A percentile compares a stretch with the other conserved stretches of the same genome.
These are phyloP conservation scores for Coemansia sp. DNA, from an alignment of 192 early-diverging fungal species.

Conservation along the genomic window DNA sequence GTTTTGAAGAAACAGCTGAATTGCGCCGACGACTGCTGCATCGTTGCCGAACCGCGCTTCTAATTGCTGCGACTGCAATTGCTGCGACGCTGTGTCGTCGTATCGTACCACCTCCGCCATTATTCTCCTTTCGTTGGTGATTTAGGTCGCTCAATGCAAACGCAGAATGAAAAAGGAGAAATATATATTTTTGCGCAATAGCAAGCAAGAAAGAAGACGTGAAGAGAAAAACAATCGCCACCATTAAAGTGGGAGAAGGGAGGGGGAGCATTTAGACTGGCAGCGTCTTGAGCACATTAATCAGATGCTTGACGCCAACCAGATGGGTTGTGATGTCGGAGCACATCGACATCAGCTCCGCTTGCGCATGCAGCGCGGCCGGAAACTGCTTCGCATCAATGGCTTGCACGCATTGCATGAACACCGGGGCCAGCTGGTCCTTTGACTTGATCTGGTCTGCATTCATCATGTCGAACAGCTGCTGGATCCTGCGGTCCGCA, in stretches of 20 bases:
- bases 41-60: neutral
- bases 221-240: neutral
- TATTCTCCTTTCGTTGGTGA: too few relatives aligned
- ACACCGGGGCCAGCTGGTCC: slow-evolving; percentile 57
- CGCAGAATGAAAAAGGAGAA: neutral
- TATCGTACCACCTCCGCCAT: neutral
- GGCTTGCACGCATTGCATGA: slow-evolving; percentile 65
- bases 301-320: slow-evolving; percentile 69
- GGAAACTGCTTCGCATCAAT: slow-evolving; percentile 58
- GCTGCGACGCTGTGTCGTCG: neutral
- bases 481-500: slow-evolving; percentile 76
- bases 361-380: slow-evolving; percentile 59
- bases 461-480: slow-evolving; percentile 86
- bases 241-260: too few relatives aligned
- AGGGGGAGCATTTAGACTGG: slow-evolving; percentile 10
- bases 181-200: too few relatives aligned
- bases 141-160: neutral
- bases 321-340: slow-evolving; percentile 64
- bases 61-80: neutral
- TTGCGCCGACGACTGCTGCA: slow-evolving; percentile 5
- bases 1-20: slow-evolving; percentile 23
- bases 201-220: neutral
- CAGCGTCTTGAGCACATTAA: slow-evolving; percentile 56
- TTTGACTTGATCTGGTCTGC: slow-evolving; percentile 66
- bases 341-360: slow-evolving; percentile 70